Evolutionary conservation across 352 stramenopile species (phyloP).

Genomic region (Elongisporangium prolatum): DNA sequence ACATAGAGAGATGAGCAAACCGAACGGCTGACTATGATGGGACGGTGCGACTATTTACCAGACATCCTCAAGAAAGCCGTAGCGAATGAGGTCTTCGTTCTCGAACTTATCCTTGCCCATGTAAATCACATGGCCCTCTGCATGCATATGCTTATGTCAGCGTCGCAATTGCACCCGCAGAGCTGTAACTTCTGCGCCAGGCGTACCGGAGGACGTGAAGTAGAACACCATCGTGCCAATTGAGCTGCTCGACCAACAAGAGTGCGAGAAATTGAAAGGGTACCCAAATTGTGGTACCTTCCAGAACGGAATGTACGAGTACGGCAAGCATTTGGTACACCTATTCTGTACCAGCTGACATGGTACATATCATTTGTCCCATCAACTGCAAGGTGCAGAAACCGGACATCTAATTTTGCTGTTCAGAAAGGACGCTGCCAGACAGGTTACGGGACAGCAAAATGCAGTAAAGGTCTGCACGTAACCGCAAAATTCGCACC

Average conservation of each 20-base stretch:
- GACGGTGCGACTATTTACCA: conserved; percentile 38
- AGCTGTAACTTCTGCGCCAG: background rate
- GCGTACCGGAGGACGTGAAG: conserved; percentile 73
- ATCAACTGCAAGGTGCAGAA: background rate
- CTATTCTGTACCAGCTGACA: too few relatives aligned
- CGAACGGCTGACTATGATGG: background rate
- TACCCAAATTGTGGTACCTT: background rate
- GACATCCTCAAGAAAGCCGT: conserved; percentile 94
- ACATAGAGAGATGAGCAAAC: background rate
- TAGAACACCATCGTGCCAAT: conserved; percentile 62
- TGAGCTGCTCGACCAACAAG: background rate
- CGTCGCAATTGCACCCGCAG: background rate
- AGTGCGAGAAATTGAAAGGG: background rate
- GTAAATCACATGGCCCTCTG: conserved; percentile 92
- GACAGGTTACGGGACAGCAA: background rate
- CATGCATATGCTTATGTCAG: background rate
- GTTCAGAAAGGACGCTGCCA: background rate
- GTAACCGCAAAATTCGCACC: background rate
- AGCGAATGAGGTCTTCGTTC: conserved; percentile 99
- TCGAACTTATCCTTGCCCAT: conserved; percentile 99
- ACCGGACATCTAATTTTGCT: background rate
- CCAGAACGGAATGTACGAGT: background rate
- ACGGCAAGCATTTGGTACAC: background rate
- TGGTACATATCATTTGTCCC: background rate
- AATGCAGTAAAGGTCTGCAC: background rate